Conservation (phyloP, 192 early-diverging fungal genomes). For the Umbelopsis isabellina region DNA sequence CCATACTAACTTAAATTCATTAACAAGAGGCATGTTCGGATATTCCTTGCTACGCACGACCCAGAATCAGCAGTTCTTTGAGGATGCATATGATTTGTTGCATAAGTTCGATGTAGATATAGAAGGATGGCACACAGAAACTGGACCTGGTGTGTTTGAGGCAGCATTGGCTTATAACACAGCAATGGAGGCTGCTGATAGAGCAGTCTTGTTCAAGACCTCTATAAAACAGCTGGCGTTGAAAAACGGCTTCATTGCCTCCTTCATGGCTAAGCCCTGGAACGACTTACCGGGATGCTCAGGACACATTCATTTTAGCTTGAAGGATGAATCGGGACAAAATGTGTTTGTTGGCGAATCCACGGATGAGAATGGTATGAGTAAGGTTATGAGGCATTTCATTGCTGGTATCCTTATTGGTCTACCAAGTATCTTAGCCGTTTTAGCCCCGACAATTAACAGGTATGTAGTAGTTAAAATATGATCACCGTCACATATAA, state of each 20-base stretch:
- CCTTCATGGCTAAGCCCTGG: constrained; percentile 88
- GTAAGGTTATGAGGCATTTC: constrained; percentile 56
- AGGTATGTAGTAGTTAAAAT: constrained; percentile 35
- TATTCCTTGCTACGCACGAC: constrained; percentile 73
- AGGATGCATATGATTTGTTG: constrained; percentile 69
- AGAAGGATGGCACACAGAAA: constrained; percentile 83
- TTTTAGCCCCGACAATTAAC: constrained; percentile 81
- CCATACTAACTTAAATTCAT: constrained; percentile 52
- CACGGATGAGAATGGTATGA: constrained; percentile 49
- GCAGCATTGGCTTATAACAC: constrained; percentile 70
- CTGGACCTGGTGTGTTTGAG: constrained; percentile 83
- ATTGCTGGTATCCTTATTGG: constrained; percentile 59
- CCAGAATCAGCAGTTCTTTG: constrained; percentile 69
- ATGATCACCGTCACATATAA: not conserved
- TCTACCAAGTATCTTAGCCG: constrained; percentile 70
- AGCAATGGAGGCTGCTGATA: constrained; percentile 66
- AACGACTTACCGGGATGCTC: constrained; percentile 74
- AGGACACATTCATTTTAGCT: constrained; percentile 78
- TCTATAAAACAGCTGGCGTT: constrained; percentile 73
- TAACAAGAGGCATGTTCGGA: constrained; percentile 85
- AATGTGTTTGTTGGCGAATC: constrained; percentile 56
- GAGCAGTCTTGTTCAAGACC: constrained; percentile 78
- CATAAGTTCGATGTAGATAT: constrained; percentile 61
- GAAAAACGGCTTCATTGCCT: constrained; percentile 69
- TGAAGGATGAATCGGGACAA: constrained; percentile 50